Conservation (phyloP, 2,329 filamentous ascomycete species). For the Clarireedia monteithiana region DNA sequence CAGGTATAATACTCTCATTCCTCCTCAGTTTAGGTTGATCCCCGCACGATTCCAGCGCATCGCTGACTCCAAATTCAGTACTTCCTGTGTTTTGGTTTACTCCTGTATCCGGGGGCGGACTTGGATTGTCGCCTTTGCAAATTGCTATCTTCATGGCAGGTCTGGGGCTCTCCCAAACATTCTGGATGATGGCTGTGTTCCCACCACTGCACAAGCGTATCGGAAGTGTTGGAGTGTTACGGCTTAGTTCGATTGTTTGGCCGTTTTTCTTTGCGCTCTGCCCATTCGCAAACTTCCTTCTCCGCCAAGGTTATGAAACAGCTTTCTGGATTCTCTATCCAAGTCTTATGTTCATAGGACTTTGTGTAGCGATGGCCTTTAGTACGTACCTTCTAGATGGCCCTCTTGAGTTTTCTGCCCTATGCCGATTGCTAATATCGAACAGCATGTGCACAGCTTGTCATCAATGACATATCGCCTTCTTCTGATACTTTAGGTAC, state of each 20-base stretch:
- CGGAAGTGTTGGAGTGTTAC: slow-evolving; percentile 60
- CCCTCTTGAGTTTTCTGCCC: no score
- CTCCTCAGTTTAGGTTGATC: background rate
- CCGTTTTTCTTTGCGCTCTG: slow-evolving; percentile 54
- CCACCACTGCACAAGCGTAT: slow-evolving; percentile 57
- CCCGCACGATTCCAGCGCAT: background rate
- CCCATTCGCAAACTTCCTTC: slow-evolving; percentile 49
- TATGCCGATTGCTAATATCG: no score
- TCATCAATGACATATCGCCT: slow-evolving; percentile 66
- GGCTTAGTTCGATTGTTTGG: slow-evolving; percentile 48
- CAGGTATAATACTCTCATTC: slow-evolving; percentile 27
- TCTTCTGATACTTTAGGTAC: slow-evolving; percentile 57
- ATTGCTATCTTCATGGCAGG: slow-evolving; percentile 61
- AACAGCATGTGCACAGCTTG: slow-evolving; percentile 62
- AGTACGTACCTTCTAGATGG: slow-evolving; percentile 34
- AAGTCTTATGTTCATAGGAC: slow-evolving; percentile 49
- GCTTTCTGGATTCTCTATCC: slow-evolving; percentile 27
- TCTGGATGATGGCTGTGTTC: slow-evolving; percentile 66
- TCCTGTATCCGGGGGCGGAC: slow-evolving; percentile 52
- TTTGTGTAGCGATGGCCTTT: slow-evolving; percentile 38
- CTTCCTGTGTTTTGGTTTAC: slow-evolving; percentile 64
- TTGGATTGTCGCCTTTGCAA: slow-evolving; percentile 50
- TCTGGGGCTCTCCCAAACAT: slow-evolving; percentile 57
- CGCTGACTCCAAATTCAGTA: slow-evolving; percentile 30
- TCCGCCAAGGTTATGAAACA: slow-evolving; percentile 36